Base-by-base conservation (phyloP, 768 basidiomycete genomes). In the Mycena chlorophos region DNA sequence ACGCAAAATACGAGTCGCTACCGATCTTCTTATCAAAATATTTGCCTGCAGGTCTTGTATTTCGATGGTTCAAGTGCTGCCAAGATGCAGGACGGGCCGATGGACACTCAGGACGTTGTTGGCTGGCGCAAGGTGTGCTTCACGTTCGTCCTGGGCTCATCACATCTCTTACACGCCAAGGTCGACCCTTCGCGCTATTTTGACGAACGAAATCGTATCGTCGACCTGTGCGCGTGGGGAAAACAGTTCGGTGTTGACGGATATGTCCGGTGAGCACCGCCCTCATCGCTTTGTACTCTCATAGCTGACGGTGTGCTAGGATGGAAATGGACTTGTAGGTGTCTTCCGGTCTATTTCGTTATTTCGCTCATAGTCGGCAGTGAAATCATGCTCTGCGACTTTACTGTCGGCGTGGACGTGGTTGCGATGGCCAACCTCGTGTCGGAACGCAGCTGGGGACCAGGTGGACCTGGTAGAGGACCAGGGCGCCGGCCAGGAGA, bases 261-360 rank as follows among this genome's bases (percentile, higher is more conserved):
- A 1, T 72, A 72, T 39, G 66, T 74, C 25, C 66, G 71, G 69
- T 64, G 20, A 8, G 51, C 28, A 3, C 5, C 26, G 3, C 20
- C 12, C 19, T 27, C 4, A 13, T 51, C 37, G 10, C 20, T 17
- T 30, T 26, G 12, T 1, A 26, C 1, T 27, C 56, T 4, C 22
- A 13, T 28, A 5, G 20, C 47, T 57, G 25, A 55, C 30, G 12
- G 20, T 14, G 14, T 49, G 40, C 42, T 27, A 78, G 75, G 56
- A 79, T 79, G 78, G 76, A 79, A 70, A 73, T 75, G 71, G 71
- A 77, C 57, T 79, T 82, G 78, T 79, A 56, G 60, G 77, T 28
- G 13, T 29, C 42, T 26, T 1, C 29, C 20, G 54, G 5, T 34
- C 38, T 48, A 0, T 27, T n/a, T 19, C 52, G 25, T 27, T 49